Evolutionary conservation across 2,329 filamentous ascomycete species (phyloP), one percentile per base, ranked within the genome.

Genomic region (Ciborinia camelliae): DNA sequence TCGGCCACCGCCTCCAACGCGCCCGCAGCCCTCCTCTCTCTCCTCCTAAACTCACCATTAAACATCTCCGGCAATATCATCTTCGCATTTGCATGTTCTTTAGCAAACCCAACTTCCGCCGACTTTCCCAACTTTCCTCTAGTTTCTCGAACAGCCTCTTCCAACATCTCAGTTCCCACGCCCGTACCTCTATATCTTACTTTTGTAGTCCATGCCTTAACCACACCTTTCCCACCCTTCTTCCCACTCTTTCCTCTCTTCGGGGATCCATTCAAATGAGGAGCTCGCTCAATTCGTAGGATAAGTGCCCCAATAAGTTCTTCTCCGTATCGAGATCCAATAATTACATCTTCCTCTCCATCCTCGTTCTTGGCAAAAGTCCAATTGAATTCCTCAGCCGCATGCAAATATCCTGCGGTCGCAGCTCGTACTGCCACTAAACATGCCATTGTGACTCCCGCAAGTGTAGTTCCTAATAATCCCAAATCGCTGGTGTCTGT

Each of bases 181-280:
- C 92, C 91, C 68, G 86, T 85, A 39, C 84, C 81, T 32, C 92
- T 83, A 75, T 91, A 92, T 70, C 82, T 81, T 59, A 87, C 77
- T 73, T 82, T 82, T 1, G 92, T 90, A 2, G 91, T 94, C 92
- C 92, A 97, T 1, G 90, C 92, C 35, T 90, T 85, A 65, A 97
- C 88, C 55, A 92, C 80, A 10, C 88, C 90, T 67, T 83, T 84
- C 61, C 88, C 89, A 43, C 87, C 85, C 69, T 81, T 79, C 63
- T 76, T 75, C 26, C 71, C 71, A 35, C 67, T 71, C 61, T 71
- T 69, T 35, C 67, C 63, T 67, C 62, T 65, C 71, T 65, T 70
- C 65, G 70, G 69, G 28, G 65, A 65, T 18, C 66, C 55, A 63
- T 65, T 68, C 10, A 64, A 66, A 48, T 69, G 70, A 50, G 54